Evolutionary conservation across 768 basidiomycete species (phyloP).

Genomic region (Cystoderma amianthinum): DNA sequence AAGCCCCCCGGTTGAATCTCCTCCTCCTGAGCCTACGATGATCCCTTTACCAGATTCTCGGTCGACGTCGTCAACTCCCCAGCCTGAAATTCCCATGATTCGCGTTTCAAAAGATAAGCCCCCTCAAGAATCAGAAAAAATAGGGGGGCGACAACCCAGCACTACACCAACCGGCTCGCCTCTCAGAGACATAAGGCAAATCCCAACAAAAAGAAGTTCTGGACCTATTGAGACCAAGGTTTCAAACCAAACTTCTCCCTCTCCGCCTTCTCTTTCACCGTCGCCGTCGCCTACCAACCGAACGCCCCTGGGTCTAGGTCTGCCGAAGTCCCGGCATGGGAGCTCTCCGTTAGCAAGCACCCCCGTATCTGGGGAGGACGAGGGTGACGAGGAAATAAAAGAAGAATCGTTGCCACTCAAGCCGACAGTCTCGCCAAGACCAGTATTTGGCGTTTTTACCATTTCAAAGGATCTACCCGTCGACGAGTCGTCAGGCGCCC

Average conservation of each 20-base stretch:
- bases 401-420: conserved; percentile 12
- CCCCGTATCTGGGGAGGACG: conserved; percentile 37
- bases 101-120: conserved; percentile 18
- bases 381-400: conserved; percentile 11
- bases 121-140: conserved; percentile 14
- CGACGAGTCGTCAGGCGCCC: conserved; percentile 13
- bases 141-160: conserved; percentile 32
- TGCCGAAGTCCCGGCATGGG: conserved; percentile 57
- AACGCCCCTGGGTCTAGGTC: conserved; percentile 31
- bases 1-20: conserved; percentile 11
- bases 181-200: conserved; percentile 32
- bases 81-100: conserved; percentile 39
- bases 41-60: conserved; percentile 35
- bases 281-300: conserved; percentile 5
- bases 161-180: conserved; percentile 69
- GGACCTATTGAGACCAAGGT: conserved; percentile 17
- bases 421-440: conserved; percentile 32
- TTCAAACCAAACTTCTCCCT: conserved; percentile 20
- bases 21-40: conserved; percentile 15
- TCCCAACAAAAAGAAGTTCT: too few relatives aligned
- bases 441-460: conserved; percentile 23
- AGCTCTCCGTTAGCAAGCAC: conserved; percentile 70
- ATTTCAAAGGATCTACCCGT: conserved; percentile 16
- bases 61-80: conserved; percentile 55
- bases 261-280: conserved; percentile 18